Evolutionary conservation across 441 rosid species (phyloP).

Genomic region (Metrosideros polymorpha): DNA sequence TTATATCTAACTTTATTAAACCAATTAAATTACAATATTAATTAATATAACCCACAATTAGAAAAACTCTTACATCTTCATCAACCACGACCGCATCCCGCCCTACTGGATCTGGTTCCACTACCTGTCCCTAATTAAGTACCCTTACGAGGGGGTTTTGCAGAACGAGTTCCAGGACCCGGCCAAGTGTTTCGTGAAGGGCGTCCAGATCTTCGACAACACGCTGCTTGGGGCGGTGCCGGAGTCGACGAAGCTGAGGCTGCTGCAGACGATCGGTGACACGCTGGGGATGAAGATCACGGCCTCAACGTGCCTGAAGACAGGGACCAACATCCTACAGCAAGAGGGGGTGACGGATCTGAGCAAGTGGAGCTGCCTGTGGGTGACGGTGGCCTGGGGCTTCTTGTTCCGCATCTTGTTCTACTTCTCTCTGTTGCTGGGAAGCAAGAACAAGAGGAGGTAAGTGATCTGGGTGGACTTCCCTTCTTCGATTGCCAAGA

Average conservation of each 20-base stretch:
- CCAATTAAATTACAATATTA: too few species aligned
- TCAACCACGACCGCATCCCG: conserved; percentile 60
- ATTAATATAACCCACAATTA: too few species aligned
- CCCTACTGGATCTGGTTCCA: conserved; percentile 86
- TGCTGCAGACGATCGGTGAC: conserved; percentile 30
- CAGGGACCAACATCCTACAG: conserved; percentile 43
- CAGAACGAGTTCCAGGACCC: conserved; percentile 57
- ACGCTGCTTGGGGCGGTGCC: conserved; percentile 50
- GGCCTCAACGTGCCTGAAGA: conserved; percentile 54
- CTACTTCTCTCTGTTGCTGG: conserved; percentile 61
- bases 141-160: conserved; percentile 67
- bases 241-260: conserved; percentile 19
- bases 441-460: conserved; percentile 86
- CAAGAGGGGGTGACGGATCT: conserved; percentile 59
- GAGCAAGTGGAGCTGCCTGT: conserved; percentile 65
- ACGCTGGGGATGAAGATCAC: conserved; percentile 37
- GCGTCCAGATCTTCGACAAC: conserved; percentile 71
- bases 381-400: conserved; percentile 72
- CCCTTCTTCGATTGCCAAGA: neutral
- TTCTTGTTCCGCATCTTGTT: conserved; percentile 72
- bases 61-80: too few species aligned
- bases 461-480: neutral
- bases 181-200: conserved; percentile 47
- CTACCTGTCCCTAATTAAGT: conserved; percentile 65
- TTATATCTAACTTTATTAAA: too few species aligned